Conservation (phyloP, 2,329 filamentous ascomycete species). For the Aspergillus sclerotialis region DNA sequence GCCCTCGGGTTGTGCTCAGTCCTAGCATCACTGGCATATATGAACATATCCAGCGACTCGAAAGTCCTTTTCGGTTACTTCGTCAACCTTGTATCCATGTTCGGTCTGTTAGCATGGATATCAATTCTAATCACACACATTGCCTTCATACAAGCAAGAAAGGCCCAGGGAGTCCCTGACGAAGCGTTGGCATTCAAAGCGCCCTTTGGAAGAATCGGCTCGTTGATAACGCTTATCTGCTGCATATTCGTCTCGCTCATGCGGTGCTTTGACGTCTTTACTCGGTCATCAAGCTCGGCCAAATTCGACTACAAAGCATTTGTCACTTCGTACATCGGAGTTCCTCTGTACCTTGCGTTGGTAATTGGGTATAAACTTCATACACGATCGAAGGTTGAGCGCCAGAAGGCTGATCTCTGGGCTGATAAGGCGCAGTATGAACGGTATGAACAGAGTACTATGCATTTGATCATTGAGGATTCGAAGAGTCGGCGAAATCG, state of each 20-base stretch:
- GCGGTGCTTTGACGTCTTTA: constrained; percentile 71
- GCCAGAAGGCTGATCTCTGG: constrained; percentile 59
- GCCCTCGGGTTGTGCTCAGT: constrained; percentile 54
- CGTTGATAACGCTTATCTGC: constrained; percentile 58
- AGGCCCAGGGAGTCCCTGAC: constrained; percentile 52
- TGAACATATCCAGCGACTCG: constrained; percentile 54
- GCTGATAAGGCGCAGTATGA: constrained; percentile 63
- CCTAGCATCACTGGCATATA: constrained; percentile 60
- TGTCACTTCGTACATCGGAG: constrained; percentile 67
- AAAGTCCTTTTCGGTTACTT: constrained; percentile 56
- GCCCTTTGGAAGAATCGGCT: constrained; percentile 64
- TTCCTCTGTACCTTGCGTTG: constrained; percentile 63
- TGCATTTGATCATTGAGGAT: neutral
- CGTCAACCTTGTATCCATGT: constrained; percentile 60
- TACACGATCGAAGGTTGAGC: constrained; percentile 48
- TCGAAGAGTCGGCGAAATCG: neutral
- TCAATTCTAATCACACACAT: constrained; percentile 62
- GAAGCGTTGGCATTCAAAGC: constrained; percentile 56
- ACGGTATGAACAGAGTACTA: constrained; percentile 53
- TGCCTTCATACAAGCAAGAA: constrained; percentile 56
- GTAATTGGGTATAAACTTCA: constrained; percentile 60
- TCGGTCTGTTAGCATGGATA: constrained; percentile 60
- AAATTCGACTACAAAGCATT: constrained; percentile 65
- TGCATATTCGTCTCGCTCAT: constrained; percentile 68
- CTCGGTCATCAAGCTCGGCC: constrained; percentile 34